phyloP scores from a whole-genome alignment of 345 rosid species.

The Kandelia obovata region DNA sequence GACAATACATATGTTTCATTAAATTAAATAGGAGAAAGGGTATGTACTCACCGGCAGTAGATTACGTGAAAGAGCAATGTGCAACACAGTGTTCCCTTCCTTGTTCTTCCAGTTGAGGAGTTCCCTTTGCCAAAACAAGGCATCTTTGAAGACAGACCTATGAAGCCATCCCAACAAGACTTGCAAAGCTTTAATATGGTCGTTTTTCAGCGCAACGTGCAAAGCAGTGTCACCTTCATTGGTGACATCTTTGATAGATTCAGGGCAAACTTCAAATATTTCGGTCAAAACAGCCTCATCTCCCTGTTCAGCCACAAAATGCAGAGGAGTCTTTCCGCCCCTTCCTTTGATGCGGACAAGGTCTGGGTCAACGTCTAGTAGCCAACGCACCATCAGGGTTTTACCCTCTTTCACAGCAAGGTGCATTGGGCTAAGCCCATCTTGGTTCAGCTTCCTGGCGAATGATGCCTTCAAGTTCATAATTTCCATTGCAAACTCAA shows the following conservation, averaged over 20 bases:
- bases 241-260: constrained; percentile 14
- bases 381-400: not conserved
- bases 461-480: constrained; percentile 1
- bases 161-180: not conserved
- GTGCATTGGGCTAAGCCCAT: constrained; percentile 15
- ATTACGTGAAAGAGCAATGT: constrained; percentile 1
- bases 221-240: constrained; percentile 14
- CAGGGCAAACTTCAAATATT: constrained; percentile 7
- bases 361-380: not conserved
- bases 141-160: not conserved
- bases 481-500: constrained; percentile 1
- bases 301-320: constrained; percentile 11
- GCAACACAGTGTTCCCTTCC: constrained; percentile 13
- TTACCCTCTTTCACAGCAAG: not conserved
- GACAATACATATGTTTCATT: not conserved
- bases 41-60: not conserved
- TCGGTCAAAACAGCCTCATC: not conserved
- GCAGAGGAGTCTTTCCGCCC: constrained; percentile 24
- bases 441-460: constrained; percentile 12
- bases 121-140: not conserved
- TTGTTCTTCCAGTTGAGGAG: constrained; percentile 12
- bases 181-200: not conserved
- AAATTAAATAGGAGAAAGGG: not conserved
- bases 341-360: constrained; percentile 19
- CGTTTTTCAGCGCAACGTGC: constrained; percentile 3